Evolutionary conservation across 2,329 filamentous ascomycete species (phyloP), one percentile per base, ranked within the genome.

Genomic region (Cladosporium phlei): DNA sequence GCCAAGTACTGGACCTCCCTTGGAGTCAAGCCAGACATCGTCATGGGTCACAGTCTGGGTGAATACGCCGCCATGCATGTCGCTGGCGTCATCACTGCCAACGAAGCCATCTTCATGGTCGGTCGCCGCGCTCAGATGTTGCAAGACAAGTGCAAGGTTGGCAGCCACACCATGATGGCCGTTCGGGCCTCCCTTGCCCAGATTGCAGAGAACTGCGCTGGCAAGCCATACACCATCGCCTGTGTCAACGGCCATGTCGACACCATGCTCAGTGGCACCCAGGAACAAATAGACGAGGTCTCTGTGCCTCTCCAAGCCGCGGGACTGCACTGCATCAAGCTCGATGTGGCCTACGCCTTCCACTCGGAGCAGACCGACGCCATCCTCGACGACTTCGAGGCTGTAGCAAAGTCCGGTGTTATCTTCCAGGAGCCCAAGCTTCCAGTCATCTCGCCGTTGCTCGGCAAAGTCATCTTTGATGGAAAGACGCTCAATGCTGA

Each of bases 21-120:
- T 3, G 60, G 61, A 11, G 39, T 66, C 6, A 38, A 43, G 24
- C 61, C 64, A 3, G 39, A 43, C 8, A 42, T 53, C 1, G 59
- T 65, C 5, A 44, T 63, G 3, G 64, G 64, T 1, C 63, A 66
- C 42, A 57, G 59, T 43, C 53, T 71, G 3, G 68, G 68, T 19
- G 66, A 69, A 46, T 71, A 68, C 48, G 64, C 66, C 3, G 68
- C 68, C 4, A 43, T 71, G 3, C 40, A 61, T 40, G 54, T 53
- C 4, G 59, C 66, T n/a, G 63, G 61, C 2, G 66, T 70, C 1
- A 30, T 70, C 2, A 59, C 62, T 3, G 56, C 48, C 3, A 48
- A 29, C n/a, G 65, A 66, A 33, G 53, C 59, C 1, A 56, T 71
- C 5, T 64, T 55, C 44, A 52, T 70, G 1, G 66, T 68, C 2